Percentiles rank a stretch among this genome's conserved stretches.
Evolutionary conservation across 192 early-diverging fungal genomes (phyloP).

Genomic region (Cladochytrium replicatum): DNA sequence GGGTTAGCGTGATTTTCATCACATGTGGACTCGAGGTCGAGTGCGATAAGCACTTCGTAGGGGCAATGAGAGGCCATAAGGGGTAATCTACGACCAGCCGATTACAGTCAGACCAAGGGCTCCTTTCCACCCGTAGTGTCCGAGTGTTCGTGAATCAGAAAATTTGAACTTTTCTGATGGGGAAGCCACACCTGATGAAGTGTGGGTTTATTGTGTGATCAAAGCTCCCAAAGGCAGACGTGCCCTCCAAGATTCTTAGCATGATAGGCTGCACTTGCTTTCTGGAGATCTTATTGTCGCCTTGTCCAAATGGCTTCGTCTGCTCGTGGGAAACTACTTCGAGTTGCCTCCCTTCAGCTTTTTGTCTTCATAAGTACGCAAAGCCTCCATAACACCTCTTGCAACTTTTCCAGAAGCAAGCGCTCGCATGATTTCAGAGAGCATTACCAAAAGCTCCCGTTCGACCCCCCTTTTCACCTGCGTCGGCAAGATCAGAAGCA

Average conservation of each 20-base stretch:
- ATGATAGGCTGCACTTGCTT: conserved; percentile 54
- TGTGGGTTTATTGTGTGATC: too few relatives aligned
- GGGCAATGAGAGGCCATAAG: conserved; percentile 18
- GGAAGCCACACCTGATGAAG: too few relatives aligned
- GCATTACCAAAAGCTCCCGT: conserved; percentile 45
- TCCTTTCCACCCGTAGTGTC: too few relatives aligned
- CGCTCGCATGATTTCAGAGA: conserved; percentile 5
- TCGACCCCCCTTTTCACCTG: conserved; percentile 34
- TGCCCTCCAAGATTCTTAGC: conserved; percentile 62
- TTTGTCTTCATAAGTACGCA: conserved; percentile 23
- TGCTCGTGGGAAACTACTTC: conserved; percentile 9
- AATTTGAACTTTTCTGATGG: too few relatives aligned
- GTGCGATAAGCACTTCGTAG: conserved; percentile 48
- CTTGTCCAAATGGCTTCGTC: conserved; percentile 31
- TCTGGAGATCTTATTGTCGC: conserved; percentile 41
- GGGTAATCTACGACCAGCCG: too few relatives aligned
- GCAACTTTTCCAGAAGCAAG: conserved; percentile 11
- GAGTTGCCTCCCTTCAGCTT: conserved; percentile 2
- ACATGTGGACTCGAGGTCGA: conserved; percentile 58
- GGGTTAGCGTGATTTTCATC: conserved; percentile 57
- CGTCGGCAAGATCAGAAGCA: conserved; percentile 34
- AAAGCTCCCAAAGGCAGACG: too few relatives aligned
- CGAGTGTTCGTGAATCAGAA: too few relatives aligned
- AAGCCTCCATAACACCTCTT: conserved; percentile 18
- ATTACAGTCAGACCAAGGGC: too few relatives aligned